phyloP scores from a whole-genome alignment of 116 monocot genomes.

The Papilionanthe hybrid region DNA sequence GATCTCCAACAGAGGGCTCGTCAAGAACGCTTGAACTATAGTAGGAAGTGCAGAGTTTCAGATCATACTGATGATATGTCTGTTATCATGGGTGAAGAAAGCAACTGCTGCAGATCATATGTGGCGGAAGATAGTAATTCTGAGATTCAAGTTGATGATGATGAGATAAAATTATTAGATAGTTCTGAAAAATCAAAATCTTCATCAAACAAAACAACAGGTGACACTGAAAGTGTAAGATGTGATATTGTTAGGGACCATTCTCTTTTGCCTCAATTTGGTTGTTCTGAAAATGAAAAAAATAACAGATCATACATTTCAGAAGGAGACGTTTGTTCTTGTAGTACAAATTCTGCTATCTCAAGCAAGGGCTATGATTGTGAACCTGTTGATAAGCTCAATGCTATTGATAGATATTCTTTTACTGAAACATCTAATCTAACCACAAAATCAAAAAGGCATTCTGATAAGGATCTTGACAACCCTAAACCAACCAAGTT shows the following conservation, averaged over 20 bases:
- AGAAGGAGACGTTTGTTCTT: slow-evolving; percentile 17
- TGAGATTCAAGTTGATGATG: slow-evolving; percentile 19
- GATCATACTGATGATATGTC: slow-evolving; percentile 28
- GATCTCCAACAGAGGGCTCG: slow-evolving; percentile 74
- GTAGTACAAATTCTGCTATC: slow-evolving; percentile 23
- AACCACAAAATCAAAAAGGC: slow-evolving; percentile 60
- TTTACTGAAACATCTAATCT: slow-evolving; percentile 29
- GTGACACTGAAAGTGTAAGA: slow-evolving; percentile 11
- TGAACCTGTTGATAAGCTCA: slow-evolving; percentile 20
- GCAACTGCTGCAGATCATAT: slow-evolving; percentile 9
- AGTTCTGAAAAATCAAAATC: slow-evolving; percentile 19
- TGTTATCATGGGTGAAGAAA: slow-evolving; percentile 49
- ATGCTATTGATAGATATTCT: slow-evolving; percentile 23
- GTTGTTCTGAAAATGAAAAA: slow-evolving; percentile 17
- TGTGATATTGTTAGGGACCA: slow-evolving; percentile 1
- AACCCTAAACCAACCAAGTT: slow-evolving; percentile 87
- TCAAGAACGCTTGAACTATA: slow-evolving; percentile 65
- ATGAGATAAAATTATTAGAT: slow-evolving; percentile 21
- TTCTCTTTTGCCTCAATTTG: slow-evolving; percentile 11
- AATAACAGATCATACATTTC: slow-evolving; percentile 9
- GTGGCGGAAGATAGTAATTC: slow-evolving; percentile 13
- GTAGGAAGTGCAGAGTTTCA: slow-evolving; percentile 55
- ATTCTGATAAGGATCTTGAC: slow-evolving; percentile 61
- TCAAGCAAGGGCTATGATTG: slow-evolving; percentile 16
- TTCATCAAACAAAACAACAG: slow-evolving; percentile 15